Base-by-base conservation (phyloP, 345 rosid species). In the Sonneratia alba region DNA sequence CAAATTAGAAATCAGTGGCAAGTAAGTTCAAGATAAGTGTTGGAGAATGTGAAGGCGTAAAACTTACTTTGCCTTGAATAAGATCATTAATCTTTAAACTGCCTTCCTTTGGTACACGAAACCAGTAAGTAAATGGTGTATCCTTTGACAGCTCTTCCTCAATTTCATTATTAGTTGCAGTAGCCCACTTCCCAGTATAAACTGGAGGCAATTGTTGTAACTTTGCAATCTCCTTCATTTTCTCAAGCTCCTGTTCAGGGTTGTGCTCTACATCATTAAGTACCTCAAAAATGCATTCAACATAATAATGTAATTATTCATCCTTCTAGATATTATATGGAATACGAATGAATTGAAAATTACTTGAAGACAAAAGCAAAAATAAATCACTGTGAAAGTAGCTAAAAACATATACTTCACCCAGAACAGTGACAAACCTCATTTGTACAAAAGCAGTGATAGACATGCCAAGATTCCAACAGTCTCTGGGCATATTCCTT, bases 141-240 rank as follows among this genome's bases (percentile, higher is more conserved):
- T 90, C 97, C 80, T 84, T 91, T 24, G 81, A 87, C 71, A 89
- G 84, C 89, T 91, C 96, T 76, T 87, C 88, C 72, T 87, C 82
- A 49, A 86, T 80, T 77, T 91, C 88, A 72, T 77, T 84, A 80
- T 85, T 84, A 6, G 85, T 73, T 66, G 95, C 93, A 55, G 82
- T 81, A 45, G 97, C 91, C 98, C 98, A 94, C 77, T 83, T 90
- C 32, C 97, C 98, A 0, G 84, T 75, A 73, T 94, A 94, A 2
- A 91, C 91, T 0, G 97, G 97, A 79, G 98, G 95, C 80, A 89
- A 74, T 15, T 91, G 81, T 79, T 84, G 86, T 55, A 89, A 37
- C 78, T 88, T 87, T 13, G 90, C 92, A 75, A 80, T 83, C 75
- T 89, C 92, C 82, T 91, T 93, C 97, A 93, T 93, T 75, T 85